These are phyloP conservation scores for Mycena indigotica DNA, from an alignment of 768 basidiomycete species.

Conservation along the genomic window DNA sequence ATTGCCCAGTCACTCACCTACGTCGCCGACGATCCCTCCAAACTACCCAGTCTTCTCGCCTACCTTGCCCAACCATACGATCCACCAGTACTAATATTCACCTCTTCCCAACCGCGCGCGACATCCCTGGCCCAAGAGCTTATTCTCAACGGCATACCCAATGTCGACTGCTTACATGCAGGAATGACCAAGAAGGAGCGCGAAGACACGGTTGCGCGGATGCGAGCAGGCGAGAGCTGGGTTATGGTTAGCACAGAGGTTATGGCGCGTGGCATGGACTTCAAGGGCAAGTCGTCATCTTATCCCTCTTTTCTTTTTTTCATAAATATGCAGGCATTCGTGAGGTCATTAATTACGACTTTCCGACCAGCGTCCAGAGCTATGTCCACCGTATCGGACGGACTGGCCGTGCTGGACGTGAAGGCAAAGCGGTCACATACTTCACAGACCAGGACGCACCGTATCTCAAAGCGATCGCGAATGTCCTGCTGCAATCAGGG, in stretches of 20 bases:
- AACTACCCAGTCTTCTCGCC: constrained; percentile 83
- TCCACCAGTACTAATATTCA: constrained; percentile 90
- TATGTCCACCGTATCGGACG: constrained; percentile 97
- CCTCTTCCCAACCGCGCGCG: constrained; percentile 85
- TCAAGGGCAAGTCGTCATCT: constrained; percentile 73
- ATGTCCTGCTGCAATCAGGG: constrained; percentile 92
- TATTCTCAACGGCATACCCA: constrained; percentile 71
- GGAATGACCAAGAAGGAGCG: constrained; percentile 87
- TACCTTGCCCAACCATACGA: constrained; percentile 82
- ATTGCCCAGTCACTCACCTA: constrained; percentile 88
- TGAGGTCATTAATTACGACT: constrained; percentile 96
- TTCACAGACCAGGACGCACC: constrained; percentile 94
- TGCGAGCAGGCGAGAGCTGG: constrained; percentile 92
- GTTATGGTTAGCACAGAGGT: constrained; percentile 95
- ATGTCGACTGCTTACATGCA: constrained; percentile 90
- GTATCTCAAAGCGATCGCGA: constrained; percentile 94
- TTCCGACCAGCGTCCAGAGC: constrained; percentile 92
- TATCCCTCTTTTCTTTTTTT: neutral
- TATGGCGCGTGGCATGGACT: constrained; percentile 98
- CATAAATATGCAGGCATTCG: constrained; percentile 13
- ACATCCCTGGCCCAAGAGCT: constrained; percentile 81
- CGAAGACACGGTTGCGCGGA: constrained; percentile 79
- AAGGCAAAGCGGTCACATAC: constrained; percentile 93
- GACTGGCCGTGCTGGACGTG: constrained; percentile 90
- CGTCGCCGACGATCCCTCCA: constrained; percentile 92